These are phyloP conservation scores for Symbiotaphrina buchneri DNA, from an alignment of 495 filamentous ascomycete genomes.

Conservation along the genomic window DNA sequence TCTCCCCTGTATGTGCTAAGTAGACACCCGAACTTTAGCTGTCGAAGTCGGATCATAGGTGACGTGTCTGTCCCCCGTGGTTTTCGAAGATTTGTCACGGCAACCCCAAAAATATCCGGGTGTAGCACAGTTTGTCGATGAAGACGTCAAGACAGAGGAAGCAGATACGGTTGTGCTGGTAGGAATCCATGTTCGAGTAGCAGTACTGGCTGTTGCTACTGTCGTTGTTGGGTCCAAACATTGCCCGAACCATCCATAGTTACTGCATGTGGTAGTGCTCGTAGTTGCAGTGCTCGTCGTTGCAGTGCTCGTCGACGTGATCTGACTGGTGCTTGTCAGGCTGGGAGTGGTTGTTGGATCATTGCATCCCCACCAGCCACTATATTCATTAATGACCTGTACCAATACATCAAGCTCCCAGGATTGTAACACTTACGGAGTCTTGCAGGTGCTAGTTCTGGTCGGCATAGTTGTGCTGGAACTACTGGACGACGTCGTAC, in stretches of 20 bases:
- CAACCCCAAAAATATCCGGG: too few relatives aligned
- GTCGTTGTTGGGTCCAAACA: slow-evolving; percentile 16
- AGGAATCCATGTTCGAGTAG: slow-evolving; percentile 9
- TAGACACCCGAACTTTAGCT: too few relatives aligned
- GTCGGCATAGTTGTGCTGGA: slow-evolving; percentile 37
- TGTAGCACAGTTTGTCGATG: too few relatives aligned
- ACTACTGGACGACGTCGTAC: slow-evolving; percentile 32
- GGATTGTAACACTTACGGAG: too few relatives aligned
- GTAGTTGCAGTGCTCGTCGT: slow-evolving; percentile 23
- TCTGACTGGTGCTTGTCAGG: too few relatives aligned
- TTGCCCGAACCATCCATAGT: slow-evolving; percentile 19
- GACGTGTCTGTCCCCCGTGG: too few relatives aligned
- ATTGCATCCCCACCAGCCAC: slow-evolving; percentile 58
- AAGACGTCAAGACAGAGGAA: too few relatives aligned
- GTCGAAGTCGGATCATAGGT: too few relatives aligned
- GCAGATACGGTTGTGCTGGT: slow-evolving; percentile 19
- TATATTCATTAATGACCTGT: too few relatives aligned
- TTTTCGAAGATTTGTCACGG: too few relatives aligned
- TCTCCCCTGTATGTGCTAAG: too few relatives aligned
- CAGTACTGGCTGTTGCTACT: slow-evolving; percentile 1
- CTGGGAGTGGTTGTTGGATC: slow-evolving; percentile 30
- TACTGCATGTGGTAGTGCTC: slow-evolving; percentile 12
- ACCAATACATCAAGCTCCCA: too few relatives aligned
- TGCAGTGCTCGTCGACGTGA: slow-evolving; percentile 9
- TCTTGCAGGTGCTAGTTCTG: slow-evolving; percentile 67